Conservation (phyloP, 345 rosid genomes). For the Camelina hispida region DNA sequence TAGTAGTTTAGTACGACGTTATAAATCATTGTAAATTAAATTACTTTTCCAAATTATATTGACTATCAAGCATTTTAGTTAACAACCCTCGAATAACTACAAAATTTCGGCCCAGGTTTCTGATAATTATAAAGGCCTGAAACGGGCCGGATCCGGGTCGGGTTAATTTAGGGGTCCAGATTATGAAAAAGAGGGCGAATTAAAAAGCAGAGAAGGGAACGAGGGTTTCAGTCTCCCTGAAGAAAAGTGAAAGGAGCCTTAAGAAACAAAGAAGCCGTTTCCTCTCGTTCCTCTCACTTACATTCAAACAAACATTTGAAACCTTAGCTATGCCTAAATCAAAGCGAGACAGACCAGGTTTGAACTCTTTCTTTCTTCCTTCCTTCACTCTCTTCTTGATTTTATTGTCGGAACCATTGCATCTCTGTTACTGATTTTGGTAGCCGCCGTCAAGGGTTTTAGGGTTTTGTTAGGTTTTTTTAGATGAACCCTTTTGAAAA, state of each 20-base stretch:
- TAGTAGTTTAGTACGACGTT: too few species aligned
- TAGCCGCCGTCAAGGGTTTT: slow-evolving; percentile 45
- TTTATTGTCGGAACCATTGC: not conserved
- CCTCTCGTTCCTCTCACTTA: slow-evolving; percentile 21
- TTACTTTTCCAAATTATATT: not conserved
- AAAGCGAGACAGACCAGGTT: slow-evolving; percentile 83
- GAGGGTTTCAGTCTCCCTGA: slow-evolving; percentile 33
- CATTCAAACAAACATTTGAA: not conserved
- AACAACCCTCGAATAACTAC: not conserved
- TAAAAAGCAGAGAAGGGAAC: slow-evolving; percentile 25
- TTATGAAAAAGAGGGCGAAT: not conserved
- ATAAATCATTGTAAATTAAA: too few species aligned
- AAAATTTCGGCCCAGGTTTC: slow-evolving; percentile 27
- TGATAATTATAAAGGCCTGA: not conserved
- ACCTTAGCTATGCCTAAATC: slow-evolving; percentile 82
- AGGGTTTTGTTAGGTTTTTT: slow-evolving; percentile 14
- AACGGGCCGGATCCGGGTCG: slow-evolving; percentile 25
- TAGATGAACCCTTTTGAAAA: slow-evolving; percentile 12
- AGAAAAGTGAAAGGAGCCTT: slow-evolving; percentile 22
- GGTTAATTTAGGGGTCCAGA: slow-evolving; percentile 26
- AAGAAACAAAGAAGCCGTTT: slow-evolving; percentile 38
- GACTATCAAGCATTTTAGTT: not conserved
- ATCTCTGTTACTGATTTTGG: slow-evolving; percentile 7
- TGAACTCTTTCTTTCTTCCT: not conserved
- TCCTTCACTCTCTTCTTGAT: not conserved